Conservation (phyloP, 139 green algal species). For the Ostreobium quekettii region DNA sequence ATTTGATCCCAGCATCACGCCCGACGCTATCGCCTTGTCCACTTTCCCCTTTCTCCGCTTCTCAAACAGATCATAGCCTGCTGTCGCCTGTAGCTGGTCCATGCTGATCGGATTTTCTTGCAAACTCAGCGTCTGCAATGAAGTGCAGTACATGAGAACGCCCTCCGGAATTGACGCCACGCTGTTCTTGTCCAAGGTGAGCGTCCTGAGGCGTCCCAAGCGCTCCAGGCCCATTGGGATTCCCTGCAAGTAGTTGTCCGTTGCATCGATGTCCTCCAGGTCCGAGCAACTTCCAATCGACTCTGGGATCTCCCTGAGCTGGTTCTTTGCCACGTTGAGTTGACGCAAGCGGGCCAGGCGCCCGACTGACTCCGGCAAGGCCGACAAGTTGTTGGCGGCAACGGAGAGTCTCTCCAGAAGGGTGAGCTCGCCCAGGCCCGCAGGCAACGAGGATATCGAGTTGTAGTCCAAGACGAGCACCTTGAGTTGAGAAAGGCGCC, state of each 20-base stretch:
- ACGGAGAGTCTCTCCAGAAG: neutral
- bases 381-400: neutral
- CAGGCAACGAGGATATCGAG: neutral
- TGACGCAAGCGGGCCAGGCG: neutral
- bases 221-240: neutral
- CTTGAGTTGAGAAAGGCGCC: neutral
- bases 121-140: neutral
- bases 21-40: neutral
- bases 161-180: neutral
- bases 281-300: neutral
- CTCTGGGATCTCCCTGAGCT: neutral
- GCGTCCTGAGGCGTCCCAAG: neutral
- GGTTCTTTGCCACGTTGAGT: neutral
- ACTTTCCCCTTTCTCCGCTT: neutral
- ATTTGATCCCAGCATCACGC: neutral
- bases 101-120: neutral
- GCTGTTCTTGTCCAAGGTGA: neutral
- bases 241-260: neutral
- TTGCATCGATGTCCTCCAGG: neutral
- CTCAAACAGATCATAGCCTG: neutral
- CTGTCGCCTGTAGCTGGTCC: neutral
- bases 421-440: neutral
- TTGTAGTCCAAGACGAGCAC: slow-evolving; percentile 4
- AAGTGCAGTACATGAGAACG: neutral
- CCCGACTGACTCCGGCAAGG: neutral